Evolutionary conservation across 768 basidiomycete species (phyloP).

Genomic region (Hericium erinaceus): DNA sequence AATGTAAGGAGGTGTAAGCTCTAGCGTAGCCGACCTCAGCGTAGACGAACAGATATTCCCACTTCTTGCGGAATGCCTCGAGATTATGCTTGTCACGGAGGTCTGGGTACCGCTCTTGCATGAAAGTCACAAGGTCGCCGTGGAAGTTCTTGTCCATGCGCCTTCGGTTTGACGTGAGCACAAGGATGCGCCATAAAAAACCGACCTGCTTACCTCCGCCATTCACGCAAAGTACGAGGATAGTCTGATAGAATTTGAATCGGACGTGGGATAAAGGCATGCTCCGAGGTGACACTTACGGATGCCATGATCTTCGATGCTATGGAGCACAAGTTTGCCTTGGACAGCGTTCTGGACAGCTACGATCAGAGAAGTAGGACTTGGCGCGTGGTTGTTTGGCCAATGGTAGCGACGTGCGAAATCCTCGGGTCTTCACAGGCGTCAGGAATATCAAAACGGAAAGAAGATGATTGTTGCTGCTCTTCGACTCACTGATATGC

Average conservation of each 20-base stretch:
- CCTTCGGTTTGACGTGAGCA: slow-evolving; percentile 7
- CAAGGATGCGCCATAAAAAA: slow-evolving; percentile 14
- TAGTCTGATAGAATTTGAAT: too few relatives aligned
- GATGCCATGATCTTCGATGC: background rate
- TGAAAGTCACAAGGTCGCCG: slow-evolving; percentile 5
- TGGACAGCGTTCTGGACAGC: slow-evolving; percentile 11
- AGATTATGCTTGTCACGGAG: slow-evolving; percentile 16
- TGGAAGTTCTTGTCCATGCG: slow-evolving; percentile 21
- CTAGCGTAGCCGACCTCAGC: slow-evolving; percentile 20
- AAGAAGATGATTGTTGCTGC: too few relatives aligned
- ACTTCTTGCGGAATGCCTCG: slow-evolving; percentile 18
- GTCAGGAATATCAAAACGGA: too few relatives aligned
- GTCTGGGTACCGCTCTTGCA: slow-evolving; percentile 15
- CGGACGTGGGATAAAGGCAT: too few relatives aligned
- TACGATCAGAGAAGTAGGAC: slow-evolving; percentile 14
- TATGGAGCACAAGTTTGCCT: slow-evolving; percentile 17
- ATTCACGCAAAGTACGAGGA: too few relatives aligned
- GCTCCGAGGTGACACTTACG: too few relatives aligned
- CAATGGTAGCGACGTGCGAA: slow-evolving; percentile 22
- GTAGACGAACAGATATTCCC: slow-evolving; percentile 22
- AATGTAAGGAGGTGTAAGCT: slow-evolving; percentile 13
- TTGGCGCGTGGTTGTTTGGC: slow-evolving; percentile 19
- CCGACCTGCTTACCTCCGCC: slow-evolving; percentile 16
- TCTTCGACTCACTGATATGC: too few relatives aligned
- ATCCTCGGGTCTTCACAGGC: slow-evolving; percentile 10